Evolutionary conservation across 352 stramenopile species (phyloP).

Genomic region (Phytopythium kandeliae): DNA sequence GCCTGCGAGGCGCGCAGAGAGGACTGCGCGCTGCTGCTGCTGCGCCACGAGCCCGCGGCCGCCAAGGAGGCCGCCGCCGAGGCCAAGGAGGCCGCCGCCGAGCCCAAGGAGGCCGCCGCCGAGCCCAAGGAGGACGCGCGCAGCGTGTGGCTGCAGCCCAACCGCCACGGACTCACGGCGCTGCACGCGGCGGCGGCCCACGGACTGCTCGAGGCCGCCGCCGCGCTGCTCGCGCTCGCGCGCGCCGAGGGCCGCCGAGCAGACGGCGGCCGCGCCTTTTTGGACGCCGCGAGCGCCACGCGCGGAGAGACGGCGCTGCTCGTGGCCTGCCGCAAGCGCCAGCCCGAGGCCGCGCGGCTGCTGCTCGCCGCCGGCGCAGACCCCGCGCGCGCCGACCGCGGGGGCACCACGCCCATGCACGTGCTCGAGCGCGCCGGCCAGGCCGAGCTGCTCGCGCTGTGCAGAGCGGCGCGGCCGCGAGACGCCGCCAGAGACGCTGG

Average conservation of each 20-base stretch:
- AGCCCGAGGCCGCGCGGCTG: conserved; percentile 31
- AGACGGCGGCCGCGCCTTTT: no score
- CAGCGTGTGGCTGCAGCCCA: conserved; percentile 32
- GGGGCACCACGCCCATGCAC: conserved; percentile 38
- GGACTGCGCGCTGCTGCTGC: conserved; percentile 38
- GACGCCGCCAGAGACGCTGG: no score
- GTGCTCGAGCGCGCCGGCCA: conserved; percentile 47
- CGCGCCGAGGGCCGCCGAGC: no score
- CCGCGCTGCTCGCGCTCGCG: conserved; percentile 20
- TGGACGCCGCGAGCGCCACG: conserved; percentile 39
- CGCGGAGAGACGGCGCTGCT: conserved; percentile 55
- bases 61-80: no score
- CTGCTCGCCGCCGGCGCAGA: conserved; percentile 39
- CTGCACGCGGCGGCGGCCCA: conserved; percentile 55
- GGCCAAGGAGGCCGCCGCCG: no score
- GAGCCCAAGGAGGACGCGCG: no score
- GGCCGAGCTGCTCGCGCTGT: conserved; percentile 35
- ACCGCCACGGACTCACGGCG: conserved; percentile 49
- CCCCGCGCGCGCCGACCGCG: conserved; percentile 35
- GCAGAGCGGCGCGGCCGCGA: no score
- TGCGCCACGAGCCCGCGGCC: no score
- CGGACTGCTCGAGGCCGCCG: conserved; percentile 12
- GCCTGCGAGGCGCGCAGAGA: conserved; percentile 50
- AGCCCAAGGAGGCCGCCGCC: no score
- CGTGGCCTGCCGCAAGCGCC: conserved; percentile 57